Evolutionary conservation across 2,329 filamentous ascomycete species (phyloP).

Genomic region (Pseudopithomyces maydicus): DNA sequence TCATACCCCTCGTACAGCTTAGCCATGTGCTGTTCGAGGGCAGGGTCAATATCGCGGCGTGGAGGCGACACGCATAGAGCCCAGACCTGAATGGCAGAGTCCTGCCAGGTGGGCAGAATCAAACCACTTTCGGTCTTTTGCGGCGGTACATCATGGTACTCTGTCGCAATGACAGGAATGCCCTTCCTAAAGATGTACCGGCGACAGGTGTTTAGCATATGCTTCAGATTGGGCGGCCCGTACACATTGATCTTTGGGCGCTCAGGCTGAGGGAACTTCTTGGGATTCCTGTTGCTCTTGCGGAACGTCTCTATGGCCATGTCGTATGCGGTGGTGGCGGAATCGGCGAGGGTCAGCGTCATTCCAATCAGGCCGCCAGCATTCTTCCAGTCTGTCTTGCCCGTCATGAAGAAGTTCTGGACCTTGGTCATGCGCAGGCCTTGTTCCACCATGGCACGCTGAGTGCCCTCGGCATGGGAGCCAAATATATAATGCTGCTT

Average conservation of each 20-base stretch:
- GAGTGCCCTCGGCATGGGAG: constrained; percentile 80
- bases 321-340: constrained; percentile 54
- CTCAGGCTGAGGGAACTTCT: constrained; percentile 18
- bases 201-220: constrained; percentile 80
- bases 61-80: constrained; percentile 66
- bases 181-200: constrained; percentile 86
- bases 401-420: constrained; percentile 82
- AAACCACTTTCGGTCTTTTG: constrained; percentile 40
- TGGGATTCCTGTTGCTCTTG: constrained; percentile 20
- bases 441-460: constrained; percentile 74
- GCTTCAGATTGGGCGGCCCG: constrained; percentile 78
- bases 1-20: constrained; percentile 30
- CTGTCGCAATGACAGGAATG: constrained; percentile 72
- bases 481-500: constrained; percentile 85
- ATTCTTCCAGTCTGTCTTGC: constrained; percentile 74
- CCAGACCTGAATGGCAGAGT: constrained; percentile 83
- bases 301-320: constrained; percentile 48
- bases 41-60: constrained; percentile 5
- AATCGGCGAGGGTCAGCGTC: constrained; percentile 81
- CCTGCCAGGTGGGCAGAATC: constrained; percentile 69
- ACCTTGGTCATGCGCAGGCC: constrained; percentile 68
- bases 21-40: constrained; percentile 26
- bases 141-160: constrained; percentile 56
- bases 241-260: constrained; percentile 62
- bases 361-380: constrained; percentile 84